Conservation (phyloP, 2,329 filamentous ascomycete genomes). For the Apiospora kogelbergensis region DNA sequence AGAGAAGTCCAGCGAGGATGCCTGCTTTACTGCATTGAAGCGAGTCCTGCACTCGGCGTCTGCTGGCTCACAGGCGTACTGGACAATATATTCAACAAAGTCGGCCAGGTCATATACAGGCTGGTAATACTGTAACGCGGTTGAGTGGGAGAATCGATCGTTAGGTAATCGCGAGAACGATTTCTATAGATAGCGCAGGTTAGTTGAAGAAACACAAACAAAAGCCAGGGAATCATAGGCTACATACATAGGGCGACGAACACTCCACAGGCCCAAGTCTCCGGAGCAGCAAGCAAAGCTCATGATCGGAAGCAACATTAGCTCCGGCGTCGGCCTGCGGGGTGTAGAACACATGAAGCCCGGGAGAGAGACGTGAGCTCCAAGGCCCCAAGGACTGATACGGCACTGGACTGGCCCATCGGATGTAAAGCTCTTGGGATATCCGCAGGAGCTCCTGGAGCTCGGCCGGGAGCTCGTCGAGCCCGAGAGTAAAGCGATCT, state of each 20-base stretch:
- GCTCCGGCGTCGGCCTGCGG: constrained; percentile 43
- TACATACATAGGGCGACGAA: constrained; percentile 31
- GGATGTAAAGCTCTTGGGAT: constrained; percentile 72
- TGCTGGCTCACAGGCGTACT: constrained; percentile 35
- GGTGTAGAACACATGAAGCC: constrained; percentile 78
- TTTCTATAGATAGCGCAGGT: constrained; percentile 57
- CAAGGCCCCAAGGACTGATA: constrained; percentile 69
- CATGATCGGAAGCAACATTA: constrained; percentile 22
- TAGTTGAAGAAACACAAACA: constrained; percentile 30
- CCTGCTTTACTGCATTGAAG: constrained; percentile 32
- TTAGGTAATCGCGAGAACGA: constrained; percentile 61
- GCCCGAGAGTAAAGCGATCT: constrained; percentile 71
- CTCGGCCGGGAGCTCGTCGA: constrained; percentile 72
- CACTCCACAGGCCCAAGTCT: constrained; percentile 36
- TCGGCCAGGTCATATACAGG: constrained; percentile 55
- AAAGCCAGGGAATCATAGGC: background rate
- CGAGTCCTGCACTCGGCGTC: constrained; percentile 25
- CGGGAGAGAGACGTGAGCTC: constrained; percentile 72
- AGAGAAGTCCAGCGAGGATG: constrained; percentile 66
- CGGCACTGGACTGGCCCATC: constrained; percentile 66
- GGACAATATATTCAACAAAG: constrained; percentile 52
- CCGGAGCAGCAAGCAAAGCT: constrained; percentile 34
- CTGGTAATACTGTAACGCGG: constrained; percentile 71
- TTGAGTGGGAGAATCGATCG: constrained; percentile 58
- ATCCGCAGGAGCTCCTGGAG: constrained; percentile 61